Conservation (phyloP, 495 filamentous ascomycete species). For the Emericellopsis terricola region DNA sequence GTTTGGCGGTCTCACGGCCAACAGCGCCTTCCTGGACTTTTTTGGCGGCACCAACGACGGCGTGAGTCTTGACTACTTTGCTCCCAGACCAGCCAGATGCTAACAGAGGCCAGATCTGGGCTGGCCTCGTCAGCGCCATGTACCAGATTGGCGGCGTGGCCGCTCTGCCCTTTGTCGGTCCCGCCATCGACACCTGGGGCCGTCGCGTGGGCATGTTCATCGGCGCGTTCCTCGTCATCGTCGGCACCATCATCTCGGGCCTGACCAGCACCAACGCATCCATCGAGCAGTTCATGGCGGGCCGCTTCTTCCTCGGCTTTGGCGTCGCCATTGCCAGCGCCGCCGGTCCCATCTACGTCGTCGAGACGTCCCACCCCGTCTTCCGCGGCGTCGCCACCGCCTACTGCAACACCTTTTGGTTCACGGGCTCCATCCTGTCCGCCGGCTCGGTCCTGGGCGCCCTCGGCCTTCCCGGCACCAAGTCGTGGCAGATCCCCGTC, state of each 20-base stretch:
- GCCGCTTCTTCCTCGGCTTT: slow-evolving; percentile 10
- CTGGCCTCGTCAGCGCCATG: slow-evolving; percentile 25
- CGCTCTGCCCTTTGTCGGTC: slow-evolving; percentile 22
- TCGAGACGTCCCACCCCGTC: slow-evolving; percentile 7
- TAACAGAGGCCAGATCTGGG: too few species aligned
- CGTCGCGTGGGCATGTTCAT: slow-evolving; percentile 37
- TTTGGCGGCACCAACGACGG: slow-evolving; percentile 7
- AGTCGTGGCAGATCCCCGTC: slow-evolving; percentile 17
- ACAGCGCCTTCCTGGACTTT: slow-evolving; percentile 8
- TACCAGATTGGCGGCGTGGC: slow-evolving; percentile 29
- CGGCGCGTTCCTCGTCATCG: slow-evolving; percentile 31
- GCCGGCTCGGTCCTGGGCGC: slow-evolving; percentile 14
- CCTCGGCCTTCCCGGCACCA: slow-evolving; percentile 6
- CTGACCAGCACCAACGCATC: slow-evolving; percentile 19
- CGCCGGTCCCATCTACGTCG: slow-evolving; percentile 10
- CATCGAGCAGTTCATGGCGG: slow-evolving; percentile 10
- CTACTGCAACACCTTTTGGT: slow-evolving; percentile 11
- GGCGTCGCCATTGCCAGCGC: slow-evolving; percentile 11
- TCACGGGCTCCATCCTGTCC: slow-evolving; percentile 8
- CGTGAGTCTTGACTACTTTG: too few species aligned
- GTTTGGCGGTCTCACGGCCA: slow-evolving; percentile 14
- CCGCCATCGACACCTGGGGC: slow-evolving; percentile 18
- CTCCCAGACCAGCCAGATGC: too few species aligned
- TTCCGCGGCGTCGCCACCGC: slow-evolving; percentile 10
- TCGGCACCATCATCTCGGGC: slow-evolving; percentile 35